Evolutionary conservation across 2,329 filamentous ascomycete species (phyloP), one percentile per base, ranked within the genome.

Genomic region (Colletotrichum eleusines): DNA sequence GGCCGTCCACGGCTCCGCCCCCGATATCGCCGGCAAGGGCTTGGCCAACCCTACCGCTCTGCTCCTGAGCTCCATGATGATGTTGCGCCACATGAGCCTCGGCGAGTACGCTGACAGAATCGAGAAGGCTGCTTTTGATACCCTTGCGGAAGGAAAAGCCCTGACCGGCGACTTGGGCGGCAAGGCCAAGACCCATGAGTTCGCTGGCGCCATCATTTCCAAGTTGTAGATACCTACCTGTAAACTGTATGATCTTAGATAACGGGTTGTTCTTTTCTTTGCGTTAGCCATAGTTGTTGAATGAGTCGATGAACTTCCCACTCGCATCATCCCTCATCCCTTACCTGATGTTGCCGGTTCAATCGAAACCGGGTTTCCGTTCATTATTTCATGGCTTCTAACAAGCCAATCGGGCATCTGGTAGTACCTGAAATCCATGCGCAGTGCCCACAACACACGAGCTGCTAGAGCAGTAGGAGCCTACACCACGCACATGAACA

Each of bases 11-110:
- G 95, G 95, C 78, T 97, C 94, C 75, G 95, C 95, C 72, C 95
- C 95, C 72, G 95, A 98, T 83, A 98, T 98, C 81, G 94, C 94
- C 75, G 95, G 95, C 83, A 94, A 98, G 90, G 92, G 90, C 76
- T 92, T 98, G 76, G 96, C 96, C 79, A 99, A 99, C 90, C 96
- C 96, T 74, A 98, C 96, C 73, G 96, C 96, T 71, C 91, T 99
- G 77, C 90, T 99, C 75, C 92, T 98, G 79, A 94, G 90, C 83
- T 97, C 93, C 82, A 96, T 98, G 87, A 98, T 99, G 96, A 98
- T 99, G 96, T 86, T 99, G 88, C 92, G 96, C 84, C 96, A 99
- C 86, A 98, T 99, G 95, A 91, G 93, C 79, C 88, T 99, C 75
- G 91, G 86, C 82, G 88, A 94, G 74, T 91, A 98, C 82, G 96